Conservation (phyloP, 441 rosid genomes). For the Eruca vesicaria region DNA sequence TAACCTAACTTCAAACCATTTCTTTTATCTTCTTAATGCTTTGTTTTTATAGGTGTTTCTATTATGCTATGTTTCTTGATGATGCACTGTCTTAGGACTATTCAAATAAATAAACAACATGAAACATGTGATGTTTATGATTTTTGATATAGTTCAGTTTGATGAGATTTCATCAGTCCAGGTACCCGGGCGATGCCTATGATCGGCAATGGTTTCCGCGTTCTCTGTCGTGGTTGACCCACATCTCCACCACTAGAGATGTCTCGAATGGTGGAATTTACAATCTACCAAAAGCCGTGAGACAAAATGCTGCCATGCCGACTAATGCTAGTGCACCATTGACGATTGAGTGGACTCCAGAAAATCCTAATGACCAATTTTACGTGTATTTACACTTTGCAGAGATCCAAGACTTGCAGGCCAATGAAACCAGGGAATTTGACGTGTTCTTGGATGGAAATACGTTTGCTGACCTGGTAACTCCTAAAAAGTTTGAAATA, state of each 20-base stretch:
- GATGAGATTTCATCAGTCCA: background rate
- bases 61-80: too few species aligned
- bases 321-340: background rate
- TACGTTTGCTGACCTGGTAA: rapidly evolving
- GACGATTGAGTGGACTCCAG: background rate
- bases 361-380: background rate
- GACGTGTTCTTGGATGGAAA: background rate
- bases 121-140: background rate
- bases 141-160: background rate
- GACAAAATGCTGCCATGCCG: conserved; percentile 24
- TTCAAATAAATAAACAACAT: background rate
- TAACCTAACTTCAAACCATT: background rate
- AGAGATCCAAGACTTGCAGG: conserved; percentile 23
- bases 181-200: conserved; percentile 32
- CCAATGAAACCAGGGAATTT: conserved; percentile 16
- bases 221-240: background rate
- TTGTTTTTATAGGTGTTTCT: too few species aligned
- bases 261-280: background rate
- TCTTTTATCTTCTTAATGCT: too few species aligned
- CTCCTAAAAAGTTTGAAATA: background rate
- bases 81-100: too few species aligned
- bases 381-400: conserved; percentile 28
- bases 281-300: conserved; percentile 6
- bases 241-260: background rate
- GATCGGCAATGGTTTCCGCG: conserved; percentile 32